Evolutionary conservation across 768 basidiomycete species (phyloP), one percentile per base, ranked within the genome.

Genomic region (Boletus tylopilopsis): DNA sequence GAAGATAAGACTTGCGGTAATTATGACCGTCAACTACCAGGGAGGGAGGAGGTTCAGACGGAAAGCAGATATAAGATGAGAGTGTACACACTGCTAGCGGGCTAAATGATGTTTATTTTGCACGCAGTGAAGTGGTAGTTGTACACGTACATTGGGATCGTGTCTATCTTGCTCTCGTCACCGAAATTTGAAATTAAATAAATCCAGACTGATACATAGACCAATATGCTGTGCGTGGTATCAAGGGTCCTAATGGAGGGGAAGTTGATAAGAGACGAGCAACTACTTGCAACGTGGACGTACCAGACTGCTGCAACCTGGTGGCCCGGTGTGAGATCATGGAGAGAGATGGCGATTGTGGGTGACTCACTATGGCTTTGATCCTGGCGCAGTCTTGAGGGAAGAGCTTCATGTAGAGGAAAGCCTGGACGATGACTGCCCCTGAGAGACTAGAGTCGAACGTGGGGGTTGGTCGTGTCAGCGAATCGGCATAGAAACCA

Each of bases 121-220:
- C 44, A 24, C 45, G 18, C 25, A 18, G 27, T 11, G 23, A n/a
- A 25, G 23, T 9, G 18, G 8, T 29, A 45, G 24, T 41, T 6
- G 35, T 18, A 37, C 21, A 50, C 53, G n/a, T 50, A 79, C 80
- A 71, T 71, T 15, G 77, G 73, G 41, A 81, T 74, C 15, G 46
- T 60, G 49, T 79, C 73, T 30, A 77, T 72, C 25, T 61, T 66
- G 2, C 46, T 41, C 4, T 45, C 45, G 8, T 73, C 51, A 0
- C 79, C 79, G 35, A 70, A 81, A 50, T 74, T 61, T 1, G 50
- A 44, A 47, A 81, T 75, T 3, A 81, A 57, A 49, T 73, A 75
- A 12, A 67, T 67, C 71, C 75, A 75, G 36, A 76, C 57, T 1
- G 74, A 69, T 19, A 61, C 47, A 41, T 66, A 68, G 33, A 78